Evolutionary conservation across 2,329 filamentous ascomycete genomes (phyloP).

Genomic region (Trichophyton rubrum): DNA sequence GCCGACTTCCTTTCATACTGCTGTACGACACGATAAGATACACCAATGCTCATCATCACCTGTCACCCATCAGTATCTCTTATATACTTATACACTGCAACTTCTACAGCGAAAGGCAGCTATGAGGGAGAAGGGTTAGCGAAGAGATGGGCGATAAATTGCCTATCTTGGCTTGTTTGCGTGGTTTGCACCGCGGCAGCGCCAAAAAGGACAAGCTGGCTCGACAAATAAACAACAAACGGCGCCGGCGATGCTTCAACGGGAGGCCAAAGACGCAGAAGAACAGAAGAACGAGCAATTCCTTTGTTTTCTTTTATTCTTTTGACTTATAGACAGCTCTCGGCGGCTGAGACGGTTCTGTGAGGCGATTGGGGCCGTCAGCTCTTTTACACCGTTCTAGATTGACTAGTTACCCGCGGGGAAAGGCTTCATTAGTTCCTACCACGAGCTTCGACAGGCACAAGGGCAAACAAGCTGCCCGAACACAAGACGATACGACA

Average conservation of each 20-base stretch:
- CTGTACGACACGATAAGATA: background rate
- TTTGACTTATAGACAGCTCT: background rate
- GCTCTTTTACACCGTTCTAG: too few species aligned
- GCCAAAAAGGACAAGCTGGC: slow-evolving; percentile 16
- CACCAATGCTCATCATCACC: background rate
- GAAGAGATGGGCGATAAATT: background rate
- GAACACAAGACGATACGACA: background rate
- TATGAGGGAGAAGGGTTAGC: background rate
- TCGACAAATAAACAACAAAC: slow-evolving; percentile 8
- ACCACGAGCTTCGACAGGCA: background rate
- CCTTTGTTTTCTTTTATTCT: background rate
- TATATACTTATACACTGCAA: background rate
- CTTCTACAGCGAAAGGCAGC: background rate
- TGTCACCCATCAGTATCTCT: background rate
- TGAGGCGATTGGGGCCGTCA: background rate
- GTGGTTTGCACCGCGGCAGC: background rate
- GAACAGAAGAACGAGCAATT: background rate
- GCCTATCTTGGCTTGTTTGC: slow-evolving; percentile 6
- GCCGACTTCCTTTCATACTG: background rate
- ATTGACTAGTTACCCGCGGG: background rate
- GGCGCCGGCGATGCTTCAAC: background rate
- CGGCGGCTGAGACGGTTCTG: background rate
- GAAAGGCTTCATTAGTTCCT: background rate
- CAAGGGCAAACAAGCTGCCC: background rate
- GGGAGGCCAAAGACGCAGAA: background rate